phyloP scores from a whole-genome alignment of 139 green algal species.

The Chlamydomonas asymmetrica region DNA sequence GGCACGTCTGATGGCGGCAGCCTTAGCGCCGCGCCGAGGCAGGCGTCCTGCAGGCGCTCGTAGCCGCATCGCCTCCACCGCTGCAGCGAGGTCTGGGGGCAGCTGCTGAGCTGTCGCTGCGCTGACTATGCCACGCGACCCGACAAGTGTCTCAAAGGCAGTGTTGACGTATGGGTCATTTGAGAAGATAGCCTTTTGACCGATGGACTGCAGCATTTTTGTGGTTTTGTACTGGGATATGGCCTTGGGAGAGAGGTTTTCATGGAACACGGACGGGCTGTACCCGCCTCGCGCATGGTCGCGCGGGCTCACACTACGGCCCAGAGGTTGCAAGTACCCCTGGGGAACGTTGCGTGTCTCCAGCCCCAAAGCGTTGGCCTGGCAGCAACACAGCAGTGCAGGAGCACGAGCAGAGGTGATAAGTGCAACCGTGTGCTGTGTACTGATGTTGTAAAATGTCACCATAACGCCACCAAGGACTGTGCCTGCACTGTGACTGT shows the following conservation, averaged over 20 bases:
- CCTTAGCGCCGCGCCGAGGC: constrained; percentile 35
- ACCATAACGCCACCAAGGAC: no score
- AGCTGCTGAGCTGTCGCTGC: background rate
- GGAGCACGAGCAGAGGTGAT: no score
- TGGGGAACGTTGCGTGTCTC: constrained; percentile 27
- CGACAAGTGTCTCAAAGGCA: constrained; percentile 38
- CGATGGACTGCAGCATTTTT: constrained; percentile 25
- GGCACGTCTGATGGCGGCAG: constrained; percentile 30
- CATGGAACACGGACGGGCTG: background rate
- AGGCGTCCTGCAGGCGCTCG: constrained; percentile 22
- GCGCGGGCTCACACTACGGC: background rate
- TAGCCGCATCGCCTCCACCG: constrained; percentile 28
- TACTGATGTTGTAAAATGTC: no score
- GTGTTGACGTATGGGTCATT: constrained; percentile 39
- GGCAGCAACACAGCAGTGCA: no score
- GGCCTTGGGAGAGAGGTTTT: constrained; percentile 19
- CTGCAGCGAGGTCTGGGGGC: constrained; percentile 20
- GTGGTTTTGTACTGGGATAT: constrained; percentile 30
- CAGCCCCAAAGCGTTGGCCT: constrained; percentile 26
- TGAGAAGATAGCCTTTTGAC: constrained; percentile 39
- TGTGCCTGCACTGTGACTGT: no score
- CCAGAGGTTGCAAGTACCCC: constrained; percentile 17
- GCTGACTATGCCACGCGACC: background rate
- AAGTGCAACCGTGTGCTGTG: no score
- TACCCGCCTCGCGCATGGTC: background rate